Percentiles rank a stretch among this genome's conserved stretches.
These are phyloP conservation scores for Beta macrorhiza DNA, from an alignment of 179 eudicot genomes.

Conservation along the genomic window DNA sequence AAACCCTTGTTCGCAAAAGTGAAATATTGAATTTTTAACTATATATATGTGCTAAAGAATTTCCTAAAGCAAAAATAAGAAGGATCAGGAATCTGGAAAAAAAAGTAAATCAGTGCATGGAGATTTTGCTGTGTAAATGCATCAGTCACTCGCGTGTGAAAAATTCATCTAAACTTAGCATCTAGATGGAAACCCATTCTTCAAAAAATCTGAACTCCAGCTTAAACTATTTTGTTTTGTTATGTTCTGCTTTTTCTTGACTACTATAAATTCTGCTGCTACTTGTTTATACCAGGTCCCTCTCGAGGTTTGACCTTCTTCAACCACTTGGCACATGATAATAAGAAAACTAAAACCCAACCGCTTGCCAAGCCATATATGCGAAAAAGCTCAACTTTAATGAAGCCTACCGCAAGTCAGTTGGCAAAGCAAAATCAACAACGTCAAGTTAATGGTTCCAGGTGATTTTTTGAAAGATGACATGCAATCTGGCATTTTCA, in stretches of 20 bases:
- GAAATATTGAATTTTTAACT: background rate
- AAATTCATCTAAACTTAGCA: background rate
- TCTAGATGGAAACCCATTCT: background rate
- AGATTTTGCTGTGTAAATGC: background rate
- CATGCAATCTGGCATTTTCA: background rate
- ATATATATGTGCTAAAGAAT: background rate
- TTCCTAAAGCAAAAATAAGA: background rate
- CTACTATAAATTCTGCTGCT: background rate
- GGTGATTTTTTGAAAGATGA: slow-evolving; percentile 37
- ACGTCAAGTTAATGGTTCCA: slow-evolving; percentile 37
- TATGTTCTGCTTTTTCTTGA: background rate
- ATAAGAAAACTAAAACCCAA: slow-evolving; percentile 38
- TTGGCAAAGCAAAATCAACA: slow-evolving; percentile 81
- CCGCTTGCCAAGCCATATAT: slow-evolving; percentile 42
- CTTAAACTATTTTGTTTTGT: background rate
- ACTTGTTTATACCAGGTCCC: slow-evolving; percentile 30
- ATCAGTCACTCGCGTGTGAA: background rate
- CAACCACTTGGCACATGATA: slow-evolving; percentile 43
- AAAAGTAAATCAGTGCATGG: background rate
- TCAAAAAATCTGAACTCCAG: background rate
- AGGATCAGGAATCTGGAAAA: background rate
- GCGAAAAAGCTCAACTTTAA: slow-evolving; percentile 75
- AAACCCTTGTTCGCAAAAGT: background rate
- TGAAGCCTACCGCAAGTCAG: slow-evolving; percentile 95
- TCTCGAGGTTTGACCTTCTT: slow-evolving; percentile 49